These are phyloP conservation scores for Neurospora sp. DNA, from an alignment of 495 filamentous ascomycete genomes.

Conservation along the genomic window DNA sequence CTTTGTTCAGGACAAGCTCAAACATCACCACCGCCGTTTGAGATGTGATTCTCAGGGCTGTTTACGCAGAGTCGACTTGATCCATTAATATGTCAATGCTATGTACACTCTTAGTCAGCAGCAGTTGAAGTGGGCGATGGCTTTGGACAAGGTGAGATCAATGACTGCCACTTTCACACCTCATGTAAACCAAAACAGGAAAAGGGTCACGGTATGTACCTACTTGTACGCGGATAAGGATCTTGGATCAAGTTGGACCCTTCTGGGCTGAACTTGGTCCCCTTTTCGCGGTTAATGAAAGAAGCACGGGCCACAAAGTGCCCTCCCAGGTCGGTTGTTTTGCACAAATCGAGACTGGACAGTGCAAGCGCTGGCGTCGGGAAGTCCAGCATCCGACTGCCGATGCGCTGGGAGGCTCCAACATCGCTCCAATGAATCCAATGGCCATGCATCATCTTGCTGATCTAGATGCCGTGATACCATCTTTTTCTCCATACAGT, in stretches of 20 bases:
- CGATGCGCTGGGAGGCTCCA: neutral
- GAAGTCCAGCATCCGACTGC: neutral
- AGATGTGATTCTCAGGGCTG: too few relatives aligned
- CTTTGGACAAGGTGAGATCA: too few relatives aligned
- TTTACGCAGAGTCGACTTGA: too few relatives aligned
- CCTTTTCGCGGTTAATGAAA: neutral
- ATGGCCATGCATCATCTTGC: neutral
- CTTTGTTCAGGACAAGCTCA: too few relatives aligned
- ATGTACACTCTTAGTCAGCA: too few relatives aligned
- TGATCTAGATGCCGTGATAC: neutral
- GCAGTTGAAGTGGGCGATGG: too few relatives aligned
- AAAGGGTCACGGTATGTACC: neutral
- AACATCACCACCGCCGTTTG: too few relatives aligned
- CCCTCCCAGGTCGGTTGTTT: neutral
- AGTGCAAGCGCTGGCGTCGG: neutral
- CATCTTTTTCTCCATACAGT: neutral
- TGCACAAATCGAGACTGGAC: neutral
- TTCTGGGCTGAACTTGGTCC: neutral
- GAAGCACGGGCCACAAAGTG: neutral
- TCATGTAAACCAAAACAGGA: neutral
- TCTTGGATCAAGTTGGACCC: neutral
- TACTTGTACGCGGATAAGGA: neutral
- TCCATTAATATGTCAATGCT: too few relatives aligned
- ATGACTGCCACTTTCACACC: neutral
- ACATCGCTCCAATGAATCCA: neutral